Base-by-base conservation (phyloP, 2,329 filamentous ascomycete genomes). In the Byssoonygena ceratinophila region DNA sequence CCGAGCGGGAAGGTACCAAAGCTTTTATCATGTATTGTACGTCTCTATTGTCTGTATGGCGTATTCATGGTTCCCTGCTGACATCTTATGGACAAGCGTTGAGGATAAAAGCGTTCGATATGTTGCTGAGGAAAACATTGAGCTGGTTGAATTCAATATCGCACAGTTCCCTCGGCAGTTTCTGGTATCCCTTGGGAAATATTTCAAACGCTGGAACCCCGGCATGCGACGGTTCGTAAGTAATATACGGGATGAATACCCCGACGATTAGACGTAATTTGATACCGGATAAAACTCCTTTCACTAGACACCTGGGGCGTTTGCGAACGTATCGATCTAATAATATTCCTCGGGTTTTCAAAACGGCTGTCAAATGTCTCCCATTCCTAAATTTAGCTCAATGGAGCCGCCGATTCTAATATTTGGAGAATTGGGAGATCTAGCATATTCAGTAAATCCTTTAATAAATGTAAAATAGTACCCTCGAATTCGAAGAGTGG, bases 1-100 rank as follows among this genome's bases (percentile, higher is more conserved):
- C 52, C 71, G 74, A n/a, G 70, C 74, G 50, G 83, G 81, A 1
- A 72, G 78, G 43, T 69, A 79, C 55, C 83, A 87, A 68, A 82
- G 82, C 31, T 95, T 88, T 61, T 96, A 95, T 66, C 85, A 89
- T 60, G 87, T 87, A 61, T 74, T 96, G 87, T 95, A 71, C 76
- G 88, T 81, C 12, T 25, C 32, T 16, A 9, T 9, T 32, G n/a
- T n/a, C n/a, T n/a, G n/a, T n/a, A n/a, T 22, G 44, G 52, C n/a
- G 18, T 41, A 47, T 37, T 27, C 25, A 31, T 5, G 1, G 12
- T 29, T 39, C 12, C 3, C 32, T 41, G 58, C 63, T 53, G 61
- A 54, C 44, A 23, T 51, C 11, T 32, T 34, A 54, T 61, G 62
- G 47, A 63, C 39, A 57, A 85, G 82, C 51, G 80, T 80, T 53